phyloP scores from a whole-genome alignment of 2,329 filamentous ascomycete genomes.

The Coniella lustricola region DNA sequence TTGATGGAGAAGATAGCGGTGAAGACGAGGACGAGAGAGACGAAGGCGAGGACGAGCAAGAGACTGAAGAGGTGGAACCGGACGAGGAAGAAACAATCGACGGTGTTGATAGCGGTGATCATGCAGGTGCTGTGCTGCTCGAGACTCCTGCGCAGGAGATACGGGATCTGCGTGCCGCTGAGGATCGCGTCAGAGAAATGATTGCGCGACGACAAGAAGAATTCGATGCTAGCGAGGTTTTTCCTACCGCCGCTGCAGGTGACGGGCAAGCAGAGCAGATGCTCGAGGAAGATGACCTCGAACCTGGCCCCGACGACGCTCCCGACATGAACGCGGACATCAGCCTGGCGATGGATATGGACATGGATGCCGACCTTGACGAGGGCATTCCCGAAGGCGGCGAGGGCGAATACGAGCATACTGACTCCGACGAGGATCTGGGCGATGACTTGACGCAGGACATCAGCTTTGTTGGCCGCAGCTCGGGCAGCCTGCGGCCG shows the following conservation, averaged over 20 bases:
- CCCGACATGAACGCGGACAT: conserved; percentile 18
- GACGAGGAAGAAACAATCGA: conserved; percentile 36
- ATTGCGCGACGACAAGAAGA: conserved; percentile 44
- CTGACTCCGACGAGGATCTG: conserved; percentile 63
- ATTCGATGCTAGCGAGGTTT: conserved; percentile 43
- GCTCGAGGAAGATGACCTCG: conserved; percentile 56
- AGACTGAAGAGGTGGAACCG: conserved; percentile 34
- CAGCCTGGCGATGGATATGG: conserved; percentile 33
- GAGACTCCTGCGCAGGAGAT: conserved; percentile 33
- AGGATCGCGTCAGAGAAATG: conserved; percentile 57
- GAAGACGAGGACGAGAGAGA: conserved; percentile 27
- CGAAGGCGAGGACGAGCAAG: conserved; percentile 18
- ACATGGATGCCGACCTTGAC: conserved; percentile 64
- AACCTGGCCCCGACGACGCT: conserved; percentile 24
- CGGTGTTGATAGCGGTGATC: conserved; percentile 28
- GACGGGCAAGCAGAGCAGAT: conserved; percentile 43
- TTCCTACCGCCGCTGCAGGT: conserved; percentile 41
- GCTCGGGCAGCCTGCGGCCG: conserved; percentile 9
- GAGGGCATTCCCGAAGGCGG: conserved; percentile 63
- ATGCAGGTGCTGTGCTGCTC: conserved; percentile 24
- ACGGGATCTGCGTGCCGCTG: conserved; percentile 46
- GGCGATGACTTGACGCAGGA: conserved; percentile 33
- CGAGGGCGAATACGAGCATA: conserved; percentile 65
- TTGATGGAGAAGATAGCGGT: conserved; percentile 37
- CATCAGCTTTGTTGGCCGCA: conserved; percentile 20